A percentile compares a stretch with the other conserved stretches of the same genome.
Conservation (phyloP, 2,329 filamentous ascomycete genomes). For the Fonsecaea erecta region DNA sequence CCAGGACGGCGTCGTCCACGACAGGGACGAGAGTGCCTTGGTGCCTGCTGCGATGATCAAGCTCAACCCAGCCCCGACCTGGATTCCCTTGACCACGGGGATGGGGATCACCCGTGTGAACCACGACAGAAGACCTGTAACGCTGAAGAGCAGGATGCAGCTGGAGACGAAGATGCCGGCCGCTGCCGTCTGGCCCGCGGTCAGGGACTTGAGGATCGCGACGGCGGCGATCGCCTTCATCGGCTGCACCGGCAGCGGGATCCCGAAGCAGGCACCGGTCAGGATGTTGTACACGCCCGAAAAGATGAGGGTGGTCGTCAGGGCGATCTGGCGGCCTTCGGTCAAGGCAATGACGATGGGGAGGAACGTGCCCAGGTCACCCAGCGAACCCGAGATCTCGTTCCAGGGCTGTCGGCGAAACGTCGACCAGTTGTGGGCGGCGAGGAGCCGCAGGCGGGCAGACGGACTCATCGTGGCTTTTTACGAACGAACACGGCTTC, state of each 20-base stretch:
- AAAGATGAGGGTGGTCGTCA: constrained; percentile 82
- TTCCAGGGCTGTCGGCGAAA: constrained; percentile 63
- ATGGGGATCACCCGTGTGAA: constrained; percentile 77
- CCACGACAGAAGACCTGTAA: constrained; percentile 77
- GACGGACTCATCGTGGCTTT: constrained; percentile 11
- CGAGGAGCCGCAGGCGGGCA: constrained; percentile 19
- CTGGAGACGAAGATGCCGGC: constrained; percentile 79
- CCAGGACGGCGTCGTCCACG: constrained; percentile 68
- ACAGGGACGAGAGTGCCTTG: constrained; percentile 68
- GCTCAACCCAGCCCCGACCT: constrained; percentile 86
- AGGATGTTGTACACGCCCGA: constrained; percentile 84
- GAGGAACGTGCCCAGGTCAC: constrained; percentile 86
- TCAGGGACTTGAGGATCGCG: constrained; percentile 73
- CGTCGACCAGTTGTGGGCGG: constrained; percentile 59
- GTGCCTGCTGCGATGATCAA: constrained; percentile 77
- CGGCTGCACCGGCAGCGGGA: constrained; percentile 88
- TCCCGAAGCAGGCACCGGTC: constrained; percentile 81
- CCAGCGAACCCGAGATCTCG: constrained; percentile 86
- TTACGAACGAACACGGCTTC: background rate
- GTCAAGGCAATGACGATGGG: constrained; percentile 88
- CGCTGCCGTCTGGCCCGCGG: constrained; percentile 73
- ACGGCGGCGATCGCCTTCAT: constrained; percentile 90
- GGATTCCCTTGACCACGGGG: constrained; percentile 91
- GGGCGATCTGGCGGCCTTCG: constrained; percentile 74
- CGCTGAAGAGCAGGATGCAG: constrained; percentile 75